Evolutionary conservation across 2,329 filamentous ascomycete species (phyloP).

Genomic region (Stagonosporopsis chrysanthemi): DNA sequence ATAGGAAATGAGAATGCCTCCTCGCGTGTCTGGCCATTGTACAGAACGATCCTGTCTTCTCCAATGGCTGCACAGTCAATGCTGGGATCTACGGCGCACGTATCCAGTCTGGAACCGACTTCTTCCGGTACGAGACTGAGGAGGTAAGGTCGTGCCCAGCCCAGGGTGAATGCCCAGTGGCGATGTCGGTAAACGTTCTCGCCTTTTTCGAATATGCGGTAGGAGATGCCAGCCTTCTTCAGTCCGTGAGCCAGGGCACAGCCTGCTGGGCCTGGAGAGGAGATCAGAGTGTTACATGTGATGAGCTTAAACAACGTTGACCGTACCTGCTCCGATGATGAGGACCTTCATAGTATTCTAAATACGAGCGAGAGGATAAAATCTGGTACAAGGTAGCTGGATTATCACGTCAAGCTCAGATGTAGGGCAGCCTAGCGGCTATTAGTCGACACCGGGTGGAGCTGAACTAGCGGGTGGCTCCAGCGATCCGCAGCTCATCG

Average conservation of each 20-base stretch:
- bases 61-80: constrained; percentile 37
- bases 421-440: constrained; percentile 15
- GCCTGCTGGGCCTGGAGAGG: constrained; percentile 49
- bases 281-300: not conserved
- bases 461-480: constrained; percentile 21
- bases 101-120: constrained; percentile 33
- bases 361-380: too few species aligned
- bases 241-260: constrained; percentile 53
- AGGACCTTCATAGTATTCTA: constrained; percentile 27
- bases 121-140: constrained; percentile 42
- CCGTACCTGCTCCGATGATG: constrained; percentile 37
- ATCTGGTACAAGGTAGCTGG: not conserved
- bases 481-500: constrained; percentile 20
- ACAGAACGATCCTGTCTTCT: constrained; percentile 42
- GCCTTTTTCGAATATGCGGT: constrained; percentile 40
- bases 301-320: too few species aligned
- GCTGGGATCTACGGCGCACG: constrained; percentile 45
- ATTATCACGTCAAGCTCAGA: not conserved
- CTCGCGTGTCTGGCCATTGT: constrained; percentile 47
- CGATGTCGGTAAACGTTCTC: constrained; percentile 37
- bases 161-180: constrained; percentile 50
- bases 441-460: constrained; percentile 9
- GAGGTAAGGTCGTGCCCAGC: constrained; percentile 45
- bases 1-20: constrained; percentile 47
- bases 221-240: constrained; percentile 46